Evolutionary conservation across 345 rosid genomes (phyloP).

Genomic region (Ceriops decandra): DNA sequence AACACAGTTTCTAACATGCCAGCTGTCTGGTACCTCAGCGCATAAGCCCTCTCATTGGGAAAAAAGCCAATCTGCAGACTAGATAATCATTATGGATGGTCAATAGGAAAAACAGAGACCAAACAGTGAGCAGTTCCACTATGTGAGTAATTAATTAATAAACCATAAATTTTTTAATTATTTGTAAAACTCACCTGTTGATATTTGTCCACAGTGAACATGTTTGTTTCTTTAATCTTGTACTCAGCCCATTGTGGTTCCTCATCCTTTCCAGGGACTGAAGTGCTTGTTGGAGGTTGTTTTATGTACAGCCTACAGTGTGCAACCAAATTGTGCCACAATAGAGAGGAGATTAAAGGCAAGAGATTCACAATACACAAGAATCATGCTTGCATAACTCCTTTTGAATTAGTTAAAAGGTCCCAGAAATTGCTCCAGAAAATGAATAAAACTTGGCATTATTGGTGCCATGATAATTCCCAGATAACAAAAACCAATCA

Average conservation of each 20-base stretch:
- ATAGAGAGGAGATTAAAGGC: neutral
- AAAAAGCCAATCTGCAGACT: slow-evolving; percentile 92
- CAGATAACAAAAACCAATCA: neutral
- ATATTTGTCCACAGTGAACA: slow-evolving; percentile 88
- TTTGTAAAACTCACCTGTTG: slow-evolving; percentile 64
- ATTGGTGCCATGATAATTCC: neutral
- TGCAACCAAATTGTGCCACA: slow-evolving; percentile 7
- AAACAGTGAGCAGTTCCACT: slow-evolving; percentile 1
- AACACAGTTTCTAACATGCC: slow-evolving; percentile 80
- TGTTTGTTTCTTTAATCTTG: slow-evolving; percentile 85
- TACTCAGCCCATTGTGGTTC: slow-evolving; percentile 88
- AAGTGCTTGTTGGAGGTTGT: slow-evolving; percentile 57
- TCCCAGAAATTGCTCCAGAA: neutral
- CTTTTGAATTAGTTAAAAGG: neutral
- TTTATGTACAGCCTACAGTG: slow-evolving; percentile 68
- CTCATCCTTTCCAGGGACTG: slow-evolving; percentile 48
- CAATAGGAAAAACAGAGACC: slow-evolving; percentile 30
- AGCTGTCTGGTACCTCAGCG: slow-evolving; percentile 80
- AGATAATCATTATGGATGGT: slow-evolving; percentile 42
- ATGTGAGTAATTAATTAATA: neutral
- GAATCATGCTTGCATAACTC: too few relatives aligned
- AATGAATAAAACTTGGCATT: neutral
- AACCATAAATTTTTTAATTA: slow-evolving; percentile 10
- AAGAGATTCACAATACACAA: neutral
- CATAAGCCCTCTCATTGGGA: slow-evolving; percentile 73